A percentile compares a stretch with the other conserved stretches of the same genome.
phyloP scores from a whole-genome alignment of 1,284 basidiomycete genomes.

The Apiotrichum siamense region DNA sequence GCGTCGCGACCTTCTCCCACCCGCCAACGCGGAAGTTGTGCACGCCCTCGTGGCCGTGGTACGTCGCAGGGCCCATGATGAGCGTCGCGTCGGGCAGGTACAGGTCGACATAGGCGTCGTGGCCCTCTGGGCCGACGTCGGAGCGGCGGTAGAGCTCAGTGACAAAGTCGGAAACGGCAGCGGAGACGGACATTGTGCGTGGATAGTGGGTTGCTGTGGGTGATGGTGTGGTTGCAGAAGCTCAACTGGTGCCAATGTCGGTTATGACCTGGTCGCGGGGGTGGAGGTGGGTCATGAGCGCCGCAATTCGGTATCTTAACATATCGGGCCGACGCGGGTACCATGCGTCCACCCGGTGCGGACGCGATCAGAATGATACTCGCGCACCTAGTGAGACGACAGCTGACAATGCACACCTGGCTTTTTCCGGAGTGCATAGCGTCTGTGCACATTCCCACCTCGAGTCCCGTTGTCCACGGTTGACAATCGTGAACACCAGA shows the following conservation, averaged over 20 bases:
- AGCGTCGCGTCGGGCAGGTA: constrained; percentile 20
- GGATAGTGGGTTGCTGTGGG: neutral
- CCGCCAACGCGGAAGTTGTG: constrained; percentile 20
- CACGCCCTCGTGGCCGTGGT: constrained; percentile 18
- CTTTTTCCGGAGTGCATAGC: too few relatives aligned
- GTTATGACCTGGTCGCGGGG: neutral
- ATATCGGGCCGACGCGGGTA: too few relatives aligned
- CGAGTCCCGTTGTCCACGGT: too few relatives aligned
- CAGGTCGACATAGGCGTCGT: constrained; percentile 25
- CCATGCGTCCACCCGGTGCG: too few relatives aligned
- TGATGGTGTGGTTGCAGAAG: neutral
- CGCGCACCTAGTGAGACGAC: too few relatives aligned
- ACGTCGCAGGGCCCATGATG: constrained; percentile 26
- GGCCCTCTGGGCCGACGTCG: constrained; percentile 19
- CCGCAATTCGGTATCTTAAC: too few relatives aligned
- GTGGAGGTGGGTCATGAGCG: neutral
- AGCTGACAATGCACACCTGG: too few relatives aligned
- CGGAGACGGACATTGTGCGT: constrained; percentile 16
- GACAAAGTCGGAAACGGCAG: constrained; percentile 19
- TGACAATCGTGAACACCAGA: too few relatives aligned
- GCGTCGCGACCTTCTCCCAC: constrained; percentile 24
- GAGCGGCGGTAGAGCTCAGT: constrained; percentile 22
- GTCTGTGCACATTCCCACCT: too few relatives aligned
- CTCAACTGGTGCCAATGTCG: too few relatives aligned
- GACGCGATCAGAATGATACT: too few relatives aligned